These are phyloP conservation scores for Karstenula rhodostoma DNA, from an alignment of 2,329 filamentous ascomycete species.

Conservation along the genomic window DNA sequence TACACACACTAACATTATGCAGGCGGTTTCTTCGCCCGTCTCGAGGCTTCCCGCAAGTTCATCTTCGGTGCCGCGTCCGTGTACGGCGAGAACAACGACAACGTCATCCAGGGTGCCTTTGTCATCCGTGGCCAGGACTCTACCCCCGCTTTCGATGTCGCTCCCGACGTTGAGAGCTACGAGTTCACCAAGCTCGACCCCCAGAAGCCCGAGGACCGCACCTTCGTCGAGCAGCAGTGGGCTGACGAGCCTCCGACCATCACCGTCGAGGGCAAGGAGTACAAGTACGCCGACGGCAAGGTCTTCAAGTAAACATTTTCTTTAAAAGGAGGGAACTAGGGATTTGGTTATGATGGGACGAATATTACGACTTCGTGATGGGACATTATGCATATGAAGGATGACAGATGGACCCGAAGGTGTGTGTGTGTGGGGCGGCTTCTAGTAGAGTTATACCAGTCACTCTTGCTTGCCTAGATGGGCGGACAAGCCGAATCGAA, in stretches of 20 bases:
- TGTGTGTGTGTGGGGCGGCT: slow-evolving; percentile 25
- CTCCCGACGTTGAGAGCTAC: slow-evolving; percentile 97
- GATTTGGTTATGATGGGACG: slow-evolving; percentile 44
- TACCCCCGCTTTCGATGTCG: slow-evolving; percentile 89
- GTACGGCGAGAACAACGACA: slow-evolving; percentile 88
- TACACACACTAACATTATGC: slow-evolving; percentile 22
- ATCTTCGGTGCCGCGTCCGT: slow-evolving; percentile 91
- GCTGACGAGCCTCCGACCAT: slow-evolving; percentile 78
- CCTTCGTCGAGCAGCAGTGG: slow-evolving; percentile 89
- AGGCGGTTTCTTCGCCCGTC: slow-evolving; percentile 94
- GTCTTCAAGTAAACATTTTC: slow-evolving; percentile 88
- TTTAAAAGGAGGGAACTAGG: slow-evolving; percentile 20
- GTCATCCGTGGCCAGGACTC: slow-evolving; percentile 91
- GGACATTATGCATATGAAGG: slow-evolving; percentile 34
- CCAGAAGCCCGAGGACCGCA: slow-evolving; percentile 81
- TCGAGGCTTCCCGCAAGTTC: slow-evolving; percentile 98
- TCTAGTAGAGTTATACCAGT: slow-evolving; percentile 37
- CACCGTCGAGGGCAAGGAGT: slow-evolving; percentile 83
- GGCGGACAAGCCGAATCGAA: slow-evolving; percentile 35
- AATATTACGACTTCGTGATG: slow-evolving; percentile 43
- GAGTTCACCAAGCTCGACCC: slow-evolving; percentile 95
- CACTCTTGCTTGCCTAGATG: slow-evolving; percentile 34
- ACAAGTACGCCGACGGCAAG: slow-evolving; percentile 89
- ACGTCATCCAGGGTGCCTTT: slow-evolving; percentile 91
- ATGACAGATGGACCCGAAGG: slow-evolving; percentile 30